Conservation (phyloP, 495 filamentous ascomycete species). For the Poronia punctata region DNA sequence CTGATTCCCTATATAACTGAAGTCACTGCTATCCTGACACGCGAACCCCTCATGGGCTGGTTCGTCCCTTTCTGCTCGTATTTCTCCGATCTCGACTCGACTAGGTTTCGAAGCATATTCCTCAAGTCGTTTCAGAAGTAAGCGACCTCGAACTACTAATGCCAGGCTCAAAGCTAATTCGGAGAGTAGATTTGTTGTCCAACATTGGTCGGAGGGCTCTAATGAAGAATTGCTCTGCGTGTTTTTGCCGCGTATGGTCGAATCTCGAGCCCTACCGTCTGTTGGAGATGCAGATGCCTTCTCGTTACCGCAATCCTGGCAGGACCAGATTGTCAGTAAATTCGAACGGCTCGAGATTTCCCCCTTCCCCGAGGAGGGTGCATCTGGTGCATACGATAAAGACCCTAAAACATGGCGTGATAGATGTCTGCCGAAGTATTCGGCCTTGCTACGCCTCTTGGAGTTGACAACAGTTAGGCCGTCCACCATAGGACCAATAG, state of each 20-base stretch:
- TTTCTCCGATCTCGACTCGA: slow-evolving; percentile 61
- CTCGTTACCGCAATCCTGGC: slow-evolving; percentile 59
- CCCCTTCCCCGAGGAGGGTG: slow-evolving; percentile 48
- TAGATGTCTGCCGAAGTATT: slow-evolving; percentile 49
- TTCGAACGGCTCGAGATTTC: slow-evolving; percentile 51
- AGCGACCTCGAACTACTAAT: too few relatives aligned
- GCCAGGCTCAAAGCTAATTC: slow-evolving; percentile 25
- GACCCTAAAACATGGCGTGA: slow-evolving; percentile 48
- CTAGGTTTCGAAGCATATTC: slow-evolving; percentile 70
- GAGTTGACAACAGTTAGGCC: slow-evolving; percentile 43
- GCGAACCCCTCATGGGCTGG: slow-evolving; percentile 52
- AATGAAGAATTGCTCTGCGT: slow-evolving; percentile 63
- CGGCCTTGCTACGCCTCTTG: slow-evolving; percentile 44
- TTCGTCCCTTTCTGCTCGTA: slow-evolving; percentile 83
- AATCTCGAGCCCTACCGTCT: slow-evolving; percentile 42
- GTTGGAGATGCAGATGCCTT: slow-evolving; percentile 48
- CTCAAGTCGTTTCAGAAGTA: slow-evolving; percentile 76
- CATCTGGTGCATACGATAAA: slow-evolving; percentile 35
- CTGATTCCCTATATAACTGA: slow-evolving; percentile 60
- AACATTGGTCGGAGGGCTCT: slow-evolving; percentile 57
- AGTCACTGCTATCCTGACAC: slow-evolving; percentile 57
- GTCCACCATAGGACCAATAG: slow-evolving; percentile 47
- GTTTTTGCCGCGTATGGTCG: slow-evolving; percentile 60
- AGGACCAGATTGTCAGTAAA: slow-evolving; percentile 57
- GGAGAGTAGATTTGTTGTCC: slow-evolving; percentile 54